Percentiles rank a stretch among this genome's conserved stretches.
phyloP scores from a whole-genome alignment of 192 early-diverging fungal species.

The Jimgerdemannia lactiflua region DNA sequence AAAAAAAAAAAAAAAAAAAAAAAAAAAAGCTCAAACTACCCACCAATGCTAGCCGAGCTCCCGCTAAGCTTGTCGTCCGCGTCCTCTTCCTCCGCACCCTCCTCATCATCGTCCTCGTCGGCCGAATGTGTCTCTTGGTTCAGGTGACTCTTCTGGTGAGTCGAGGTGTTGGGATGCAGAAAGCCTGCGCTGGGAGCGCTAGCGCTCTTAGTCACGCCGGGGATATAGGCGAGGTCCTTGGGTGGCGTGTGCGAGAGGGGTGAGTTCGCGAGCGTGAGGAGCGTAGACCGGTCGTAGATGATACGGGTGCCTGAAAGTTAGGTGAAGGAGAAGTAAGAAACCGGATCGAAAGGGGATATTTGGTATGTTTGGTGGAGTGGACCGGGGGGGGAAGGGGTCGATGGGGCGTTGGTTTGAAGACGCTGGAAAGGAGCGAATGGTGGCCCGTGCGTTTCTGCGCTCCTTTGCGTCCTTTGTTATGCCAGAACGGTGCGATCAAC shows the following conservation, averaged over 20 bases:
- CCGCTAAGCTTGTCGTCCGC: constrained; percentile 42
- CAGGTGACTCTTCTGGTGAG: constrained; percentile 27
- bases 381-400: too few relatives aligned
- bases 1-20: too few relatives aligned
- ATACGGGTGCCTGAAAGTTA: constrained; percentile 53
- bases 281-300: constrained; percentile 59
- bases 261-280: constrained; percentile 59
- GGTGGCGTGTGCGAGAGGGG: constrained; percentile 60
- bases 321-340: too few relatives aligned
- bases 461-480: too few relatives aligned
- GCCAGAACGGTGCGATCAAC: too few relatives aligned
- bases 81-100: constrained; percentile 5
- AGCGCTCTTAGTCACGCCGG: constrained; percentile 51
- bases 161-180: constrained; percentile 28
- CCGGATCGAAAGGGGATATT: too few relatives aligned
- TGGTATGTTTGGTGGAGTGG: too few relatives aligned
- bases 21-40: neutral
- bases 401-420: too few relatives aligned
- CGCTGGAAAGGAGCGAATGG: too few relatives aligned
- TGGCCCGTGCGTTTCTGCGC: too few relatives aligned
- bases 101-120: constrained; percentile 17
- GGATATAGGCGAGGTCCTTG: constrained; percentile 50
- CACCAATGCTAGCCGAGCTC: constrained; percentile 24
- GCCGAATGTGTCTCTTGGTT: constrained; percentile 34
- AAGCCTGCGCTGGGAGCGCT: constrained; percentile 17